A percentile compares a stretch with the other conserved stretches of the same genome.
Conservation (phyloP, 495 filamentous ascomycete species). For the Penicillium steckii region DNA sequence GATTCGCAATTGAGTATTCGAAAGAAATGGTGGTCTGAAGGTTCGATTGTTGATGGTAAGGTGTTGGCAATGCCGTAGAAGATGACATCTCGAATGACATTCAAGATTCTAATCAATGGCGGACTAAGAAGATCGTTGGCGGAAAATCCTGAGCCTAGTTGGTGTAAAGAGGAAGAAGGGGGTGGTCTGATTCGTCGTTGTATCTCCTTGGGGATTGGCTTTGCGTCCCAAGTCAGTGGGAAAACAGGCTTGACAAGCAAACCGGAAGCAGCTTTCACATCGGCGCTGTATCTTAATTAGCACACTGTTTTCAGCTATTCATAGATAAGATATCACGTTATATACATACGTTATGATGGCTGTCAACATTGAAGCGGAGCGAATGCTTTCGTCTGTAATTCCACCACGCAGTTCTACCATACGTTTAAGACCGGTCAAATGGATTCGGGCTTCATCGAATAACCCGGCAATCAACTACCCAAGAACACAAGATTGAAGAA, state of each 20-base stretch:
- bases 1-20: constrained; percentile 29
- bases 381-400: constrained; percentile 27
- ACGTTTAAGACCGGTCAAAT: constrained; percentile 30
- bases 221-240: constrained; percentile 30
- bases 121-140: constrained; percentile 25
- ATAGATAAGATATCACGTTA: neutral
- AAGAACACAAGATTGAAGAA: neutral
- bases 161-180: constrained; percentile 21
- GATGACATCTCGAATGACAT: constrained; percentile 26
- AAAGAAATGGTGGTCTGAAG: constrained; percentile 28
- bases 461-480: constrained; percentile 31
- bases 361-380: constrained; percentile 24
- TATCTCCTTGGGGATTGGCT: constrained; percentile 25
- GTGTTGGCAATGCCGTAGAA: constrained; percentile 22
- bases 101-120: constrained; percentile 21
- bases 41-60: constrained; percentile 8
- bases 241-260: constrained; percentile 38
- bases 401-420: constrained; percentile 40
- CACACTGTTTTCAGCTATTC: neutral
- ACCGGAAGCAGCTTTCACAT: constrained; percentile 35
- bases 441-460: constrained; percentile 34
- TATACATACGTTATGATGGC: constrained; percentile 31
- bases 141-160: constrained; percentile 25
- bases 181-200: constrained; percentile 28
- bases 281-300: constrained; percentile 20